Base-by-base conservation (phyloP, 768 basidiomycete species). In the Lanmaoa pseudosensibilis region DNA sequence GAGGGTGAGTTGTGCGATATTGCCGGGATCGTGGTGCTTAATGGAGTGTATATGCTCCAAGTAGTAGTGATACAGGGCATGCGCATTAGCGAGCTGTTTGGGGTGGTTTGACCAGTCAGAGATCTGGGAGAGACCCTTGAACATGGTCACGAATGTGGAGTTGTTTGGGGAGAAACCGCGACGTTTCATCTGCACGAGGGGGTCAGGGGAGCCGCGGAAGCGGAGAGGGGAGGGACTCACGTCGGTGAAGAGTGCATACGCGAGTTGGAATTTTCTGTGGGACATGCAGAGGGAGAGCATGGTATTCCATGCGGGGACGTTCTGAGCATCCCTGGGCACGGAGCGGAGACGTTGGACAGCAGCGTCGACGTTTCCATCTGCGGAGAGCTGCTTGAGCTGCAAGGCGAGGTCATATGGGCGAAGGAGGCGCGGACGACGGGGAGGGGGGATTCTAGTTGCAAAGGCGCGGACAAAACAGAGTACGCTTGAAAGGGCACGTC, bases 291-390 rank as follows among this genome's bases (percentile, higher is more conserved):
- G 79, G 74, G 80, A 83, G 38, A 94, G 86, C 62, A 93, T 68
- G 3, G 85, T 89, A 60, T 92, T 92, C 92, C 92, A 94, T 8
- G 87, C 84, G 12, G 80, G 77, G 2, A 82, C 75, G 60, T 91
- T 92, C 65, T 90, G 87, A 0, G 90, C 86, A 60, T 87, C 88
- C 46, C 82, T 74, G 23, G 92, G 89, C 19, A 85, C 75, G 38
- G 79, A 83, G 65, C 87, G 82, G n/a, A 94, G 77, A 71, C 84
- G 80, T 25, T 75, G 67, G 5, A 90, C 77, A 1, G 92, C 92
- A 3, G 77, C 78, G 50, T 86, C 83, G 34, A 89, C 40, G 50
- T 85, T 77, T 12, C 80, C 83, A 12, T 73, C 68, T 12, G 80
- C 75, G 52, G 82, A 83, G 8, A 88, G 75, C 58, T 77, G 81